Percentiles rank a stretch among this genome's conserved stretches.
phyloP scores from a whole-genome alignment of 192 early-diverging fungal genomes.

The Pilaira anomala region DNA sequence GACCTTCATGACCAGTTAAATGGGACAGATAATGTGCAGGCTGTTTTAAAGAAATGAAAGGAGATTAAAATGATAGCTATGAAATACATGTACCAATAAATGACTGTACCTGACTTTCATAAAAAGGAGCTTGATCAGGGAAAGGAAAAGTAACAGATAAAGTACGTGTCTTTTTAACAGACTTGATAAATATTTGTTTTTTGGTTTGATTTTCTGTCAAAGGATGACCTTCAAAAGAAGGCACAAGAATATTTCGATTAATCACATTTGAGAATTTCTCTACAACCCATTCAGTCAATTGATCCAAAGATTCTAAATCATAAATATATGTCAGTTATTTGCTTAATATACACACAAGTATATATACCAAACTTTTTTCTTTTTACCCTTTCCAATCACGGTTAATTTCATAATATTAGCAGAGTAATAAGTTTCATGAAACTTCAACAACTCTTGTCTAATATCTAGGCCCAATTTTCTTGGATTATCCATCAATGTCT shows the following conservation, averaged over 20 bases:
- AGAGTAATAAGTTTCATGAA: conserved; percentile 84
- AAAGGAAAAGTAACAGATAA: conserved; percentile 77
- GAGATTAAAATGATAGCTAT: not conserved
- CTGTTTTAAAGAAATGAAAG: conserved; percentile 30
- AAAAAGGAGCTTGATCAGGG: conserved; percentile 60
- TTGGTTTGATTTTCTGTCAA: conserved; percentile 61
- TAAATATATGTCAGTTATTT: not conserved
- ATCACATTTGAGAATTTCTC: conserved; percentile 70
- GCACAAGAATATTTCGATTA: conserved; percentile 63
- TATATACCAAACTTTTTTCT: not conserved
- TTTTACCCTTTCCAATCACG: conserved; percentile 65
- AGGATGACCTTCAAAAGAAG: conserved; percentile 67
- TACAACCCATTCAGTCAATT: conserved; percentile 72
- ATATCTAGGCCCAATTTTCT: conserved; percentile 65
- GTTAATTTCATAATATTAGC: conserved; percentile 90
- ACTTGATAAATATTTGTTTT: conserved; percentile 58
- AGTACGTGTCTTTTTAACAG: conserved; percentile 65
- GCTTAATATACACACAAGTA: not conserved
- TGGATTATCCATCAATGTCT: conserved; percentile 68
- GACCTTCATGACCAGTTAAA: conserved; percentile 82
- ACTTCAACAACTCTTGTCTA: conserved; percentile 73
- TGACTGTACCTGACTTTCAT: conserved; percentile 38
- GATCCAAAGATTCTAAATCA: conserved; percentile 67
- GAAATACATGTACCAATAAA: not conserved
- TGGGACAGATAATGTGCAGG: conserved; percentile 76